A percentile compares a stretch with the other conserved stretches of the same genome.
Conservation (phyloP, 2,329 filamentous ascomycete genomes). For the Fonsecaea multimorphosa region DNA sequence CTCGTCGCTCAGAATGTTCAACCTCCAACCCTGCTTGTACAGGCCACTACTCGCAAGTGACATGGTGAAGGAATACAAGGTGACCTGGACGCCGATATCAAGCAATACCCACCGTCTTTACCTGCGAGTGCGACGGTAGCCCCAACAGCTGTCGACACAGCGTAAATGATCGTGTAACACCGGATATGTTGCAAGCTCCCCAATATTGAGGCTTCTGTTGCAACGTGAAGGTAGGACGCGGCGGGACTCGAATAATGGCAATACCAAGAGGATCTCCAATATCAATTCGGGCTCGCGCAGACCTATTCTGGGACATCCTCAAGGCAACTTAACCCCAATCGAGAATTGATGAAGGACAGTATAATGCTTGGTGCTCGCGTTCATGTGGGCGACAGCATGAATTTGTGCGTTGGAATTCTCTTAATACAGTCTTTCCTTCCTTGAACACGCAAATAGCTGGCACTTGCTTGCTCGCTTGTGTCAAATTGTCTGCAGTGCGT, state of each 20-base stretch:
- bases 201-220: neutral
- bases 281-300: neutral
- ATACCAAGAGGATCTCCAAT: neutral
- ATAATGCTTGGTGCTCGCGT: neutral
- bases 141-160: neutral
- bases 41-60: neutral
- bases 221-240: neutral
- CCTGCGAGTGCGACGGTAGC: neutral
- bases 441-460: neutral
- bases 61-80: neutral
- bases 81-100: neutral
- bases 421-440: neutral
- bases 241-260: neutral
- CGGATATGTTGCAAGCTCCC: neutral
- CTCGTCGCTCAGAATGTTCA: neutral
- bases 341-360: neutral
- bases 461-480: neutral
- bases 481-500: neutral
- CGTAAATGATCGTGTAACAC: neutral
- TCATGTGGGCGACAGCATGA: neutral
- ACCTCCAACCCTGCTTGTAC: neutral
- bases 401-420: neutral
- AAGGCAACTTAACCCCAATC: neutral
- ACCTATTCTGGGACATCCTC: neutral
- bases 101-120: neutral